phyloP scores from a whole-genome alignment of 2,329 filamentous ascomycete species.

The Alternaria rosae region DNA sequence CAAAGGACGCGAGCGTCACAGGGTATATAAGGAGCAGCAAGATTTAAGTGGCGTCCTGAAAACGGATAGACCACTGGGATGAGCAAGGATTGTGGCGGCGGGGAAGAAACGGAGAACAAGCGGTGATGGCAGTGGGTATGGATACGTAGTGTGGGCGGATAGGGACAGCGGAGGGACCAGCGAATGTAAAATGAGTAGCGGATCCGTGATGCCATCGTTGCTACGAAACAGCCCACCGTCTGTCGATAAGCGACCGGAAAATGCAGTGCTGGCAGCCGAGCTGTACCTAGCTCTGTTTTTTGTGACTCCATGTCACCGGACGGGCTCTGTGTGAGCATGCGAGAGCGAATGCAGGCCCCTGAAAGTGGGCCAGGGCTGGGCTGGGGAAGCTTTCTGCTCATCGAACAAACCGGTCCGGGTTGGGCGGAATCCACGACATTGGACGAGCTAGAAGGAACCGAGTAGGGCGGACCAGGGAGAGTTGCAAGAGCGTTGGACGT shows the following conservation, averaged over 20 bases:
- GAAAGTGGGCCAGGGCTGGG: slow-evolving; percentile 45
- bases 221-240: slow-evolving; percentile 32
- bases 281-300: slow-evolving; percentile 26
- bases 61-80: slow-evolving; percentile 44
- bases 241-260: slow-evolving; percentile 37
- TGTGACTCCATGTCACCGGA: slow-evolving; percentile 42
- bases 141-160: slow-evolving; percentile 48
- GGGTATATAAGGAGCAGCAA: slow-evolving; percentile 49
- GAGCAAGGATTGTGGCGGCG: slow-evolving; percentile 48
- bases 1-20: slow-evolving; percentile 45
- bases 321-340: slow-evolving; percentile 24
- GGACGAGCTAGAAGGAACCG: slow-evolving; percentile 40
- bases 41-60: slow-evolving; percentile 51
- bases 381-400: slow-evolving; percentile 37
- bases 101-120: slow-evolving; percentile 50
- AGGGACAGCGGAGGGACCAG: slow-evolving; percentile 47
- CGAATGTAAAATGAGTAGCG: slow-evolving; percentile 40
- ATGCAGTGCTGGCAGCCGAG: slow-evolving; percentile 41
- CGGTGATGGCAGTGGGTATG: slow-evolving; percentile 48
- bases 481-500: slow-evolving; percentile 47
- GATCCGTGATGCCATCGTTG: slow-evolving; percentile 36
- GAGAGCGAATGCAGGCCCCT: slow-evolving; percentile 35
- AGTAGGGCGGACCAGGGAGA: slow-evolving; percentile 44
- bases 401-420: slow-evolving; percentile 38
- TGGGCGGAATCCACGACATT: slow-evolving; percentile 46